Base-by-base conservation (phyloP, 2,329 filamentous ascomycete species). In the Phoma sp. region DNA sequence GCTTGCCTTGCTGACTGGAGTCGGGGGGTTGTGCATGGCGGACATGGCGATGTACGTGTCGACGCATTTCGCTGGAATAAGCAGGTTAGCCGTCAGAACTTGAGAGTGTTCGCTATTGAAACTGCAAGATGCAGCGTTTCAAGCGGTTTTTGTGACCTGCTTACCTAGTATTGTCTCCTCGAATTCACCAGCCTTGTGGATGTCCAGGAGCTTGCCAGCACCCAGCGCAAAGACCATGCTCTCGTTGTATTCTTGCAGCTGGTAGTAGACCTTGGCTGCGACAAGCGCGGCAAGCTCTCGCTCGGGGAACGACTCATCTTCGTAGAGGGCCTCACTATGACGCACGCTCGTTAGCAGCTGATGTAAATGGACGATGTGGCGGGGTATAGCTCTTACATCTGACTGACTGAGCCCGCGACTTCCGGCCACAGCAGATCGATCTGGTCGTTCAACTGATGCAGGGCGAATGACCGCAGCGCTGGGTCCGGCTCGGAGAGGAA, bases 351-450 rank as follows among this genome's bases (percentile, higher is more conserved):
- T 74, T 63, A 74, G 69, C 62, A 58, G 58, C 55, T 53, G 51
- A 15, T 36, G 17, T 22, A 33, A 36, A 43, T 27, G 33, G 33
- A 27, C 17, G 31, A 36, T 19, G 29, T 37, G 21, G 33, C 40
- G 51, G 45, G 41, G 36, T 25, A 37, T 31, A 35, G 9, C 46
- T 78, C 87, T 78, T 84, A 97, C 94, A 99, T 97, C 79, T 96
- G 89, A 72, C 89, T 92, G 72, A 99, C 86, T 56, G 92, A 90
- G 53, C 89, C 91, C 48, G 95, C 94, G 62, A 99, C 93, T 79
- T 99, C 95, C 59, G 93, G 96, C 95, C 95, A 99, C 67, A 99
- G 87, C 62, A 94, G 90, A 77, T 98, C 93, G 70, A 99, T 96
- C 74, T 98, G 91, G 69, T 95, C 90, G 79, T 99, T 96, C 72